Evolutionary conservation across 2,329 filamentous ascomycete genomes (phyloP), one percentile per base, ranked within the genome.

Genomic region (Gnomoniopsis smithogilvyi): DNA sequence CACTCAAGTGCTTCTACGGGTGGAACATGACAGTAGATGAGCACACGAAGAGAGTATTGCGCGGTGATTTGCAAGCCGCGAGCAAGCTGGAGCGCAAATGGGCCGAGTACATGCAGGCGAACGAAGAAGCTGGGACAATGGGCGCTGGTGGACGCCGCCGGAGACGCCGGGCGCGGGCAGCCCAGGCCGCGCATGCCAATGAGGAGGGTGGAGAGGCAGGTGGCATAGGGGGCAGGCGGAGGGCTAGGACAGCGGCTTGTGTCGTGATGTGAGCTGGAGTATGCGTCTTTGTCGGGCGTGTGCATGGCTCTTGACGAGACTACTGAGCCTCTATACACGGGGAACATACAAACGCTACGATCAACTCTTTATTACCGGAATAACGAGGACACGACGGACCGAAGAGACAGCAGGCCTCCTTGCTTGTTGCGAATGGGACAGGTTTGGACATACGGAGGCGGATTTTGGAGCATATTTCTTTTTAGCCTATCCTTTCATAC

Each of bases 1-100:
- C 86, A 6, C 81, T 98, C 47, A 97, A 96, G 73, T 96, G 92
- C 73, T 98, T 94, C 77, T 96, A 96, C 72, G 92, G 90, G 46
- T 97, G 91, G 85, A 94, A 98, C 74, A 91, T 91, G 76, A 97
- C 92, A 0, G 92, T 97, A 4, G 90, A 97, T 65, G 92, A 97
- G 72, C 94, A 98, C 73, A 92, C 87, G 55, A 94, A 93, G 75
- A 85, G 93, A 3, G 91, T 97, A 0, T 73, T 96, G 54, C 80
- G 84, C 4, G 91, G 91, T 7, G 90, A 96, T 62, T 82, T 92
- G 60, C 78, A 80, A 0, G 82, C 90, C 1, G 95, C 95, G 0
- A 81, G 80, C 41, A 80, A 91, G n/a, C 79, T 98, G 21, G 93
- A 96, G 77, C 82, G 87, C 64, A 96, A 94, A 71, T 98, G 94